phyloP scores from a whole-genome alignment of 2,329 filamentous ascomycete genomes.

The Epichloe uncinata region DNA sequence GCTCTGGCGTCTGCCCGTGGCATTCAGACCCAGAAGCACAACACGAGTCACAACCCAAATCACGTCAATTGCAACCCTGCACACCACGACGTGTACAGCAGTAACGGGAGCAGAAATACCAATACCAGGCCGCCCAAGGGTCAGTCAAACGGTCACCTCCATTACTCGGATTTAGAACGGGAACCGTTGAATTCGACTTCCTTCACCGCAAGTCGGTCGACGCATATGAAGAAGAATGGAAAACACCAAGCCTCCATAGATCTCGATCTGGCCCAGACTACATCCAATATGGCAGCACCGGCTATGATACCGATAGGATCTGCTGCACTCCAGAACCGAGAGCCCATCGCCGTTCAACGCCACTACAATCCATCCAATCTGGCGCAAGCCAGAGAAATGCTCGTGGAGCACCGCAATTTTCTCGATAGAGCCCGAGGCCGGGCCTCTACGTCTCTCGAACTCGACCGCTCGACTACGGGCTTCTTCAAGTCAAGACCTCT shows the following conservation, averaged over 20 bases:
- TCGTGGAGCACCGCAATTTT: constrained; percentile 22
- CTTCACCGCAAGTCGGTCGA: constrained; percentile 3
- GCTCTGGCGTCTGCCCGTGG: constrained; percentile 46
- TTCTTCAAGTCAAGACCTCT: constrained; percentile 13
- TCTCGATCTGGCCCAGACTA: neutral
- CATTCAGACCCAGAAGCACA: constrained; percentile 19
- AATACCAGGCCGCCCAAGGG: neutral
- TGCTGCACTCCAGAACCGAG: constrained; percentile 14
- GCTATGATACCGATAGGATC: constrained; percentile 19
- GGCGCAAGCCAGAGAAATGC: constrained; percentile 22
- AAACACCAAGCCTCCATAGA: constrained; percentile 5
- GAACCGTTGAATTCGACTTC: neutral
- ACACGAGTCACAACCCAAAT: neutral
- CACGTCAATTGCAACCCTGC: neutral
- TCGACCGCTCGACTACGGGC: constrained; percentile 16
- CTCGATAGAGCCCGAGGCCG: constrained; percentile 17
- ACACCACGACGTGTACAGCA: neutral
- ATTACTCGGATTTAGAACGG: neutral
- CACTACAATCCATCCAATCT: constrained; percentile 20
- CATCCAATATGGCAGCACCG: constrained; percentile 20
- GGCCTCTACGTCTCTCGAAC: constrained; percentile 22
- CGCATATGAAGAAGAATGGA: constrained; percentile 3
- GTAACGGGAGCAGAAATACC: neutral
- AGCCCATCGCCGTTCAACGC: constrained; percentile 19
- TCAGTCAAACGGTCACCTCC: neutral